Conservation (phyloP, 2,329 filamentous ascomycete genomes). For the Sporothrix euskadiensis region DNA sequence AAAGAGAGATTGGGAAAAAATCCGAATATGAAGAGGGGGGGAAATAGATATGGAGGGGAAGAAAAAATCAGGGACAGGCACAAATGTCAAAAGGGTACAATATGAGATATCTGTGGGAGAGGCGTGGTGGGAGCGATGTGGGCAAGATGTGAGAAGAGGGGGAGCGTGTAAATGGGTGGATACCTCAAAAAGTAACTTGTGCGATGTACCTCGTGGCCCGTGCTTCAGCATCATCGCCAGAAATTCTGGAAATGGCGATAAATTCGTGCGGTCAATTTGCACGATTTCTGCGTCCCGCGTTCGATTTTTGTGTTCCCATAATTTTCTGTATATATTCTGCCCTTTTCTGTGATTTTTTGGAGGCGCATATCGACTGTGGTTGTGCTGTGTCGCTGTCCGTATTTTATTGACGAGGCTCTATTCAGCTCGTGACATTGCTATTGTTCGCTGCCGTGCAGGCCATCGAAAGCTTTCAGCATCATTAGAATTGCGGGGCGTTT, state of each 20-base stretch:
- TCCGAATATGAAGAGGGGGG: not conserved
- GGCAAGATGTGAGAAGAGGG: not conserved
- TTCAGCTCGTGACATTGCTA: conserved; percentile 13
- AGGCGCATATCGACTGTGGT: not conserved
- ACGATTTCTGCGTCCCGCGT: not conserved
- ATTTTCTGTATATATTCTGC: not conserved
- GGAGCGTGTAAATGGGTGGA: not conserved
- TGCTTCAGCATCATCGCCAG: not conserved
- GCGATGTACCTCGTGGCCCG: not conserved
- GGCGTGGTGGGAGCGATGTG: not conserved
- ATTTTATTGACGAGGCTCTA: not conserved
- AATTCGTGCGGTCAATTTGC: not conserved
- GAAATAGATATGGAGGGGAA: not conserved
- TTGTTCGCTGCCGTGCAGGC: conserved; percentile 2
- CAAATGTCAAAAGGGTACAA: not conserved
- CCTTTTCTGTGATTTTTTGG: not conserved
- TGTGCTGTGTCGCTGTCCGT: not conserved
- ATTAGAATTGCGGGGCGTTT: not conserved
- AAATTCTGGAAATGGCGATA: not conserved
- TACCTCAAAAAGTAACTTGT: not conserved
- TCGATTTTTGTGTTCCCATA: not conserved
- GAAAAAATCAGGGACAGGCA: not conserved
- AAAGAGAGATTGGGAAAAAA: not conserved
- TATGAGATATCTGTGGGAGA: not conserved
- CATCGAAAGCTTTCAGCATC: not conserved